Evolutionary conservation across 1,284 basidiomycete species (phyloP), one percentile per base, ranked within the genome.

Genomic region (Ganoderma meredithae): DNA sequence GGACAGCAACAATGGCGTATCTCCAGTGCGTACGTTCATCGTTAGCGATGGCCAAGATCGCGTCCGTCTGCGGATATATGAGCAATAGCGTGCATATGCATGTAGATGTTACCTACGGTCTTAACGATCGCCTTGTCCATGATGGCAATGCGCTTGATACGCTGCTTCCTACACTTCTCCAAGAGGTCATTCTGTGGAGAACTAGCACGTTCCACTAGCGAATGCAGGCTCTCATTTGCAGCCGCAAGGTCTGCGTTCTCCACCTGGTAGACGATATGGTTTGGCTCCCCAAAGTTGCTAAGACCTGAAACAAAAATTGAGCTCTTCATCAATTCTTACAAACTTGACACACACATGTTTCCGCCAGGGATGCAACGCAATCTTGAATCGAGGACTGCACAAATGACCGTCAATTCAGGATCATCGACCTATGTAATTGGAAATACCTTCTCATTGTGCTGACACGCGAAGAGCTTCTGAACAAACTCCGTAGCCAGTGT

Each of bases 21-120:
- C 90, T 86, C 95, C 95, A 97, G 78, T 97, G 94, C 15, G 92
- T 93, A 22, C 81, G 78, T 2, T 84, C 70, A n/a, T 86, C 85
- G 22, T 84, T 82, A 2, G 85, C 90, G 36, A 91, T 83, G 33
- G 84, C 81, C 36, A 90, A 76, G 25, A 90, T 71, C 2, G 69
- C 60, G 9, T 75, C 66, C 25, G 73, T 76, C 76, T 78, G 53
- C 2, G 25, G 56, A 22, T 22, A 1, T 40, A 3, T 60, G 2
- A 68, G 39, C 10, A 31, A 17, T 13, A 9, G n/a, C 17, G 6
- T 13, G 19, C 17, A 10, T 47, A 5, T 2, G 7, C 9, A 31
- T 44, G 39, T 49, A 40, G 53, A 44, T 41, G 39, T 31, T 33
- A 79, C 84, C 67, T 62, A 90, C 90, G 52, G 82, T 83, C 13